Conservation (phyloP, 2,329 filamentous ascomycete genomes). For the Aspergillus sp. region DNA sequence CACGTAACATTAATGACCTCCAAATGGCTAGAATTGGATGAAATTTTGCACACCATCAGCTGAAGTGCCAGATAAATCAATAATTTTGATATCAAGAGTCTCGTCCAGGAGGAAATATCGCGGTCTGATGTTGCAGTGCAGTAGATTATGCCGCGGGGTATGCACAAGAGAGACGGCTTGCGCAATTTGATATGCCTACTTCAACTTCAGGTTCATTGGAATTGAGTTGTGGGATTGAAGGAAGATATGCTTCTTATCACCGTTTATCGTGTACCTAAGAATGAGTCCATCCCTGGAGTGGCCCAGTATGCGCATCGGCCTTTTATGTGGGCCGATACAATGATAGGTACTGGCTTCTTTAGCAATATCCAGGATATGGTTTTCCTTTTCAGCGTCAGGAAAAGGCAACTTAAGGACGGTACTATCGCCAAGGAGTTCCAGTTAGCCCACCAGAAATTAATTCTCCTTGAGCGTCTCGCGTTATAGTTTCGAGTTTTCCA, state of each 20-base stretch:
- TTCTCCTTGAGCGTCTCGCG: constrained; percentile 8
- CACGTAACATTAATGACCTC: too few species aligned
- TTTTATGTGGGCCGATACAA: constrained; percentile 11
- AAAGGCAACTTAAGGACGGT: constrained; percentile 16
- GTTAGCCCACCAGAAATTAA: constrained; percentile 15
- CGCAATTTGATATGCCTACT: constrained; percentile 33
- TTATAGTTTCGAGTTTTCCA: too few species aligned
- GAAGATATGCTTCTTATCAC: constrained; percentile 13
- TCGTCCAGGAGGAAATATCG: constrained; percentile 39
- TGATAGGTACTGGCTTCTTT: constrained; percentile 17
- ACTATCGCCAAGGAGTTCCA: constrained; percentile 16
- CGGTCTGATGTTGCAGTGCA: constrained; percentile 42
- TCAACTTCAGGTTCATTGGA: constrained; percentile 14
- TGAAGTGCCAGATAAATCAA: constrained; percentile 15
- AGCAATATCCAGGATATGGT: constrained; percentile 14
- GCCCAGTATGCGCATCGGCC: constrained; percentile 10
- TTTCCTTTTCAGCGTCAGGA: constrained; percentile 8
- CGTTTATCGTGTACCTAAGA: constrained; percentile 15
- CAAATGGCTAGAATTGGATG: too few species aligned
- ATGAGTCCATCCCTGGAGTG: constrained; percentile 14
- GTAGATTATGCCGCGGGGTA: constrained; percentile 33
- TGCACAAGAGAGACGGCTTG: constrained; percentile 37
- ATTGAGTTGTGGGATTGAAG: constrained; percentile 12
- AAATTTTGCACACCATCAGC: background rate
- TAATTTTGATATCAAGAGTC: constrained; percentile 34